Evolutionary conservation across 768 basidiomycete species (phyloP), one percentile per base, ranked within the genome.

Genomic region (Boletellus sp.): DNA sequence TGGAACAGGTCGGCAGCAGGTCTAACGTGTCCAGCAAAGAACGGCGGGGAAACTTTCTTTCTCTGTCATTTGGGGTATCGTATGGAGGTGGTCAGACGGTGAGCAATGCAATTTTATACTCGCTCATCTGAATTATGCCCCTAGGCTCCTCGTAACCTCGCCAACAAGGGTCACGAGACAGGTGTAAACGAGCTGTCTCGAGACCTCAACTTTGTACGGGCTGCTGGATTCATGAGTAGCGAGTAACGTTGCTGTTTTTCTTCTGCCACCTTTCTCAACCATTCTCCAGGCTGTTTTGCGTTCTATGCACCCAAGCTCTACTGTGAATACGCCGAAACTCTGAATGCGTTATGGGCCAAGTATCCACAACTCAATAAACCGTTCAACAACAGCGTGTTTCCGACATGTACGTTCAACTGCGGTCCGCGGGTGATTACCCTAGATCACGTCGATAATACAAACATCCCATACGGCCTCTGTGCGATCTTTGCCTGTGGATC

Each of bases 381-480:
- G 15, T 62, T 72, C 50, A 2, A 23, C 3, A 54, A 65, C n/a
- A 66, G 63, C 3, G 34, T 70, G 0, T 73, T 67, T 22, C 52
- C 68, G 0, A 41, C 58, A 0, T 31, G 45, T 0, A 66, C 61
- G 0, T 68, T 73, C 55, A 72, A 74, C 45, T 59, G 71, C 15
- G 67, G 68, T 1, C 47, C 47, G 0, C 43, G 47, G 0, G 57
- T 57, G 0, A 38, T 60, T 2, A 62, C 61, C 0, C 26, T 34
- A 0, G 40, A 51, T 0, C 72, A 71, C 17, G 53, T 53, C 0
- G 71, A 75, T 37, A 41, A 20, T 22, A 45, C 40, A 6, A 75
- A 76, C 38, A 46, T 67, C 0, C 55, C 70, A 0, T 61, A 52
- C 31, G 69, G 70, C 0, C 60, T 63, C 57, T 76, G 71, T 40